Base-by-base conservation (phyloP, 106 monocot species). In the Allium fistulosum region DNA sequence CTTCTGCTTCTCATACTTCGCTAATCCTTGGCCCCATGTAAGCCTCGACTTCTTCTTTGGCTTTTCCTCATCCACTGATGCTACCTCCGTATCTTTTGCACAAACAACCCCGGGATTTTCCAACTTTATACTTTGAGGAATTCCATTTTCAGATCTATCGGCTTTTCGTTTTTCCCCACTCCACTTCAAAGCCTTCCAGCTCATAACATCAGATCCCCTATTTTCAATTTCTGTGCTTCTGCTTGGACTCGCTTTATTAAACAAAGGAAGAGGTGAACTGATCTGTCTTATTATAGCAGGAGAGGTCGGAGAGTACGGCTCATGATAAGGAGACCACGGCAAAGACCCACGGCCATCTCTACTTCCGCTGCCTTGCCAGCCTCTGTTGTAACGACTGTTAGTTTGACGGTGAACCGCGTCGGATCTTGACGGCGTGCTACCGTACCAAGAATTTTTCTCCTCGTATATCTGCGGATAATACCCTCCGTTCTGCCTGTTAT, bases 21-120 rank as follows among this genome's bases (percentile, higher is more conserved):
- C 91, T 71, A 96, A 70, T 22, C 95, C 95, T 61, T 96, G 91
- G 8, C 95, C 95, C 95, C 95, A 96, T 8, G 88, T 88, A 77
- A 96, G 91, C 57, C 95, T 83, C 13, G 79, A 79, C 74, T 88
- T 96, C 86, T 91, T 95, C 83, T 69, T 85, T 18, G 75, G 27
- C 66, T 51, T 49, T 52, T 69, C 83, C 16, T 88, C 91, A 63
- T 96, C 91, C 53, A 55, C 11, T 12, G 53, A 15, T 55, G 53
- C 53, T 6, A 71, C 26, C 13, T 77, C 74, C 63, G 71, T 80
- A 17, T 84, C 92, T 67, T 72, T 83, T 15, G 76, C 82, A 3
- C 73, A 57, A 13, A 45, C 57, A 8, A 83, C 66, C 26, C 56
- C 66, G 5, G 67, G 62, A 14, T 58, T 66, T 45, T 88, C 95